These are phyloP conservation scores for Scutellaria minor DNA, from an alignment of 257 asterid genomes.

Conservation along the genomic window DNA sequence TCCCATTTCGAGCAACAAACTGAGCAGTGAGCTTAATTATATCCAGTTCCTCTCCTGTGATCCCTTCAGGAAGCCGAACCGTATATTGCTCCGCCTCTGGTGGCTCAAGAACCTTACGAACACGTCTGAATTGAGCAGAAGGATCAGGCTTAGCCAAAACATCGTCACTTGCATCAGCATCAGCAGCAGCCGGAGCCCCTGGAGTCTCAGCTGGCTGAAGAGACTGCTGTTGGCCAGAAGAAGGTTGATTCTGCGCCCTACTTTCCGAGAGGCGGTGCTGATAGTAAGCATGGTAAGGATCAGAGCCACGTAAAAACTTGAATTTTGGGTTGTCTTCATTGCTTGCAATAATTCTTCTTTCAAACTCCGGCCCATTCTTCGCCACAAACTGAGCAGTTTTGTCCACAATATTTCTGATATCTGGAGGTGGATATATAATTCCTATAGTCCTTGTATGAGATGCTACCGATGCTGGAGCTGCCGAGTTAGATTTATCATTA, in stretches of 20 bases:
- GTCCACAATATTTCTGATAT: conserved; percentile 84
- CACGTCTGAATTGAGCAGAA: conserved; percentile 63
- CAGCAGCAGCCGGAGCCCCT: conserved; percentile 48
- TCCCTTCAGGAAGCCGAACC: conserved; percentile 92
- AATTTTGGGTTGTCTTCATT: conserved; percentile 88
- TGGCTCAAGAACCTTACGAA: conserved; percentile 80
- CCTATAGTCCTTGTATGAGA: conserved; percentile 89
- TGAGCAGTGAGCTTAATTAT: conserved; percentile 93
- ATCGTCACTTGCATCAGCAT: conserved; percentile 54
- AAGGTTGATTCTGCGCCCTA: conserved; percentile 65
- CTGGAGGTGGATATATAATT: conserved; percentile 89
- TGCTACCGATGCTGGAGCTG: conserved; percentile 65
- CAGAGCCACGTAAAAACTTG: conserved; percentile 73
- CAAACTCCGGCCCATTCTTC: conserved; percentile 86
- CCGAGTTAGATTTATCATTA: conserved; percentile 41
- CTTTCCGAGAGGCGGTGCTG: conserved; percentile 87
- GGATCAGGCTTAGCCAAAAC: conserved; percentile 70
- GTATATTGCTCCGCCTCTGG: conserved; percentile 95
- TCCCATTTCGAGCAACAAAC: conserved; percentile 94
- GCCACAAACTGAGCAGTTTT: conserved; percentile 89
- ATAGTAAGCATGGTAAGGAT: conserved; percentile 93
- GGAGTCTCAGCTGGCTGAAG: conserved; percentile 43
- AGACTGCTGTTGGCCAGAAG: conserved; percentile 47
- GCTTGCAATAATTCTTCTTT: conserved; percentile 73
- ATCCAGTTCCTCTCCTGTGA: conserved; percentile 92